These are phyloP conservation scores for Lentinula raphanica DNA, from an alignment of 768 basidiomycete species.

Conservation along the genomic window DNA sequence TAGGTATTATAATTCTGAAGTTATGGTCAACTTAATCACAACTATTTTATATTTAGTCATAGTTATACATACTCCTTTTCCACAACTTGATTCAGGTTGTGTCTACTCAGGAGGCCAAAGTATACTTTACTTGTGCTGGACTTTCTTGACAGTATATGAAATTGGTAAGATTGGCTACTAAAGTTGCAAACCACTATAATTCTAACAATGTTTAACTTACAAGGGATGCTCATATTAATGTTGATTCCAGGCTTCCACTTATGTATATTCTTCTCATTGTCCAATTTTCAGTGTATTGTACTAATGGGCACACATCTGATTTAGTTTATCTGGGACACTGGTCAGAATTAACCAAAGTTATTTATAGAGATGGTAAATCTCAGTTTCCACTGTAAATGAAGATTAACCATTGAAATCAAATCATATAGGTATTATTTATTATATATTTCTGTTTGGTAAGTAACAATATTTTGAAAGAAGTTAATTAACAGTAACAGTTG, in stretches of 20 bases:
- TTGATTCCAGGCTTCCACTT: not conserved
- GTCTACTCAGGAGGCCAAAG: not conserved
- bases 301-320: not conserved
- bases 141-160: not conserved
- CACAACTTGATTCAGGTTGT: not conserved
- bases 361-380: not conserved
- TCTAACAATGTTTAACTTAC: not conserved
- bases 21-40: too few species aligned
- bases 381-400: too few species aligned
- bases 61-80: not conserved
- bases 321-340: not conserved
- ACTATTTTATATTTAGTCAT: too few species aligned
- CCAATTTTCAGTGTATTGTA: not conserved
- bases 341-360: not conserved
- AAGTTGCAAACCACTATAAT: not conserved
- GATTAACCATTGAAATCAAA: too few species aligned
- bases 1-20: too few species aligned
- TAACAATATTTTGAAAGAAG: not conserved
- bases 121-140: not conserved
- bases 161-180: not conserved
- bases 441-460: not conserved
- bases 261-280: too few species aligned
- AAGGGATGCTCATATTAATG: not conserved
- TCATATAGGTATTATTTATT: not conserved
- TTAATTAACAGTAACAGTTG: too few species aligned